Percentiles rank a stretch among this genome's conserved stretches.
Conservation (phyloP, 2,329 filamentous ascomycete species). For the Beauveria sp. region DNA sequence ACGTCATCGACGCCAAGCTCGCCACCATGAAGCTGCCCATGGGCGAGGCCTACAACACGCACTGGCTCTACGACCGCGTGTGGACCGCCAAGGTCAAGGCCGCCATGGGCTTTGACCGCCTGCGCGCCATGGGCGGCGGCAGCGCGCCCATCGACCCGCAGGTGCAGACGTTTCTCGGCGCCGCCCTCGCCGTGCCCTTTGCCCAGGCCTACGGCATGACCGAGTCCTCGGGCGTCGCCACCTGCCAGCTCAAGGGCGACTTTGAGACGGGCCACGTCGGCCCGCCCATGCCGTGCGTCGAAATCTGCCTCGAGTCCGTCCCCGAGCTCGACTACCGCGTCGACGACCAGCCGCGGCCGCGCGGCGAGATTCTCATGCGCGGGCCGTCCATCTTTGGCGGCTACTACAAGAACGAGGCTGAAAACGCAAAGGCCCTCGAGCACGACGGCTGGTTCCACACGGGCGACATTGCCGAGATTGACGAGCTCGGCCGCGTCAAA, state of each 20-base stretch:
- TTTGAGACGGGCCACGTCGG: constrained; percentile 77
- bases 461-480: constrained; percentile 82
- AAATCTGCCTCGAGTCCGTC: constrained; percentile 77
- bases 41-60: constrained; percentile 69
- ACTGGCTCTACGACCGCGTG: constrained; percentile 75
- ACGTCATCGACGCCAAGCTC: constrained; percentile 72
- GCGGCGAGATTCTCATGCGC: constrained; percentile 81
- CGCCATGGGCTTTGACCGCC: constrained; percentile 73
- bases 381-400: constrained; percentile 74
- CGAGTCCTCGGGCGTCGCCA: constrained; percentile 76
- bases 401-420: constrained; percentile 85
- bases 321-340: constrained; percentile 91
- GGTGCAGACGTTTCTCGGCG: constrained; percentile 81
- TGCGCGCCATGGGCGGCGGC: constrained; percentile 71
- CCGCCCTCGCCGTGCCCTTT: constrained; percentile 72
- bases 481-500: constrained; percentile 76
- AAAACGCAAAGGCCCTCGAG: constrained; percentile 76
- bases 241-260: constrained; percentile 62
- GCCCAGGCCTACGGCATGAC: constrained; percentile 89
- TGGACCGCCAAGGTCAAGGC: constrained; percentile 82
- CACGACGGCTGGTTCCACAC: constrained; percentile 95
- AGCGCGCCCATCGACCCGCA: constrained; percentile 85
- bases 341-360: constrained; percentile 80
- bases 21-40: constrained; percentile 65
- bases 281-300: constrained; percentile 55